Conservation (phyloP, 2,329 filamentous ascomycete genomes). For the Fusarium robinianum region DNA sequence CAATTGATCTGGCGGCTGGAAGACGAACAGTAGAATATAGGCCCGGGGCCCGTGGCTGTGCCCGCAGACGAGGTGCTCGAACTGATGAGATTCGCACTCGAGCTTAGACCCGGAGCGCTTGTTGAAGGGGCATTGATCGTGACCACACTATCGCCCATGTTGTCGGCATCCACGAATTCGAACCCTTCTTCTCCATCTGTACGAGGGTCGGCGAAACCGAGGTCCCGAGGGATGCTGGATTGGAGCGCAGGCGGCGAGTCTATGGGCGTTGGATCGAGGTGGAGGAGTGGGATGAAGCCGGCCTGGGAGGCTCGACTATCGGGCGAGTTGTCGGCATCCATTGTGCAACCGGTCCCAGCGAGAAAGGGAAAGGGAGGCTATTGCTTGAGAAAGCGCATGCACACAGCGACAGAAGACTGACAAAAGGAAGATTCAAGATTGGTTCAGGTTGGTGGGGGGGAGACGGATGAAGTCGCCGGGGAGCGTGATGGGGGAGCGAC, state of each 20-base stretch:
- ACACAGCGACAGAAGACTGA: slow-evolving; percentile 2
- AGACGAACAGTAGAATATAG: slow-evolving; percentile 74
- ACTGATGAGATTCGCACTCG: slow-evolving; percentile 38
- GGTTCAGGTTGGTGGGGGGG: slow-evolving; percentile 23
- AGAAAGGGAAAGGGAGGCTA: slow-evolving; percentile 1
- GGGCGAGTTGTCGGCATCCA: slow-evolving; percentile 31
- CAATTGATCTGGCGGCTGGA: too few species aligned
- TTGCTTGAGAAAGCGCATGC: slow-evolving; percentile 5
- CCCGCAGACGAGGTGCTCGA: slow-evolving; percentile 6
- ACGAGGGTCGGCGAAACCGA: slow-evolving; percentile 31
- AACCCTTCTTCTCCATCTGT: slow-evolving; percentile 40
- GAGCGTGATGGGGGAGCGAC: slow-evolving; percentile 17
- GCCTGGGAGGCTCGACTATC: slow-evolving; percentile 34
- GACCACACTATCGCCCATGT: slow-evolving; percentile 38
- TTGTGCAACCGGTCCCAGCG: slow-evolving; percentile 24
- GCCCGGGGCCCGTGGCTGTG: slow-evolving; percentile 57
- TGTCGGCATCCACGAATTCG: slow-evolving; percentile 34
- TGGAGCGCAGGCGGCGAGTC: slow-evolving; percentile 55
- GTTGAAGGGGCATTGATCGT: slow-evolving; percentile 50
- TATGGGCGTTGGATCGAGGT: slow-evolving; percentile 83
- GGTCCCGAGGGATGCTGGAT: slow-evolving; percentile 50
- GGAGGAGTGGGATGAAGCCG: slow-evolving; percentile 65
- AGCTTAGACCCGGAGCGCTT: slow-evolving; percentile 61
- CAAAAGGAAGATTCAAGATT: slow-evolving; percentile 3
- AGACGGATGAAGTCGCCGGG: not conserved